A percentile compares a stretch with the other conserved stretches of the same genome.
Evolutionary conservation across 2,329 filamentous ascomycete genomes (phyloP).

Genomic region (Pseudogymnoascus verrucosus): DNA sequence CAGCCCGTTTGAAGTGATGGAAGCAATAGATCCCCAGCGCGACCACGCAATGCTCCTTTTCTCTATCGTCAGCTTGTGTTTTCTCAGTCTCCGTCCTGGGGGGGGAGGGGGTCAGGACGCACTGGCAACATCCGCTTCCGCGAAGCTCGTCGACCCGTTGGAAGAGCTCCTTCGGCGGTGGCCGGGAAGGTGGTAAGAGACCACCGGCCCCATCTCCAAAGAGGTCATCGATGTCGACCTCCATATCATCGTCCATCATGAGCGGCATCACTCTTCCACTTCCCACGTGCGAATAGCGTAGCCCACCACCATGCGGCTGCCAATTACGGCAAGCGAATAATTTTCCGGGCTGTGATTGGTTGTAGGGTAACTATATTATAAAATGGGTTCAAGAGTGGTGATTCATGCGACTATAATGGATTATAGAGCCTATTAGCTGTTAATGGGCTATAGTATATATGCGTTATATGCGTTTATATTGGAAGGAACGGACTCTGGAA

Average conservation of each 20-base stretch:
- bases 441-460: background rate
- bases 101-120: conserved; percentile 31
- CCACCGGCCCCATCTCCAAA: conserved; percentile 62
- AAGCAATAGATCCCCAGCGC: conserved; percentile 75
- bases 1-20: conserved; percentile 64
- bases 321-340: background rate
- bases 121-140: conserved; percentile 73
- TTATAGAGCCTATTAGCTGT: background rate
- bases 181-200: conserved; percentile 44
- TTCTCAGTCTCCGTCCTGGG: background rate
- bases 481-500: background rate
- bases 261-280: conserved; percentile 33
- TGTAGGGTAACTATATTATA: background rate
- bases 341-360: background rate
- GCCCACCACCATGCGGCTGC: background rate
- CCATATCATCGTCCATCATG: conserved; percentile 50
- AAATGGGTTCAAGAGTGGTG: background rate
- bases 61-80: background rate
- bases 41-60: conserved; percentile 79
- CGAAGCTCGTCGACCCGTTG: conserved; percentile 71
- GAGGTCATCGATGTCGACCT: conserved; percentile 62
- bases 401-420: background rate
- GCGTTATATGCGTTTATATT: background rate
- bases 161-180: conserved; percentile 58
- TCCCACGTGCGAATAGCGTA: background rate